These are phyloP conservation scores for Coemansia sp. DNA, from an alignment of 192 early-diverging fungal genomes.

Conservation along the genomic window DNA sequence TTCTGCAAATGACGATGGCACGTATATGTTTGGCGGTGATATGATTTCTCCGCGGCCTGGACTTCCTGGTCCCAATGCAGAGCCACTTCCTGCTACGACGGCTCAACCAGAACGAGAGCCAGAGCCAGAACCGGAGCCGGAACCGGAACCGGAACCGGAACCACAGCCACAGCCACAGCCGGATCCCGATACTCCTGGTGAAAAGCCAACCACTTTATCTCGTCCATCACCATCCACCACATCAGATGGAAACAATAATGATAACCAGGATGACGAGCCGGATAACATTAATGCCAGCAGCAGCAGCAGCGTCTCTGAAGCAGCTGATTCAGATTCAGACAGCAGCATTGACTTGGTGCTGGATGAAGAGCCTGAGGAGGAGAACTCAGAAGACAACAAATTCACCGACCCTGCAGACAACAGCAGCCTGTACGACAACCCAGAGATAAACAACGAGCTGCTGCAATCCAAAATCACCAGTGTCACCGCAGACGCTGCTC, in stretches of 20 bases:
- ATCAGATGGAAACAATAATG: background rate
- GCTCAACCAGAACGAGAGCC: background rate
- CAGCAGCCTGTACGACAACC: background rate
- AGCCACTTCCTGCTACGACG: background rate
- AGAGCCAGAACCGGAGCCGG: background rate
- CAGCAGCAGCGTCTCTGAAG: background rate
- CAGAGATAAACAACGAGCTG: background rate
- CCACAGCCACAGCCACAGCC: background rate
- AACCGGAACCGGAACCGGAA: no score
- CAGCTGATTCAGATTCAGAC: no score
- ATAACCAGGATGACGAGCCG: background rate
- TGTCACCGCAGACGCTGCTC: background rate
- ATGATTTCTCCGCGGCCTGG: background rate
- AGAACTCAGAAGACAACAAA: background rate
- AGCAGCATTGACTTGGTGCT: no score
- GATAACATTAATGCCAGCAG: background rate
- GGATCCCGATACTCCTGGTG: background rate
- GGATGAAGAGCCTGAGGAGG: no score
- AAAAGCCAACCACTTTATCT: background rate
- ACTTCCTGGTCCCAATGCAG: background rate
- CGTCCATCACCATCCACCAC: background rate
- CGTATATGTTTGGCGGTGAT: constrained; percentile 26
- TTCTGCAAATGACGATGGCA: constrained; percentile 5
- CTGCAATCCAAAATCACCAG: background rate
- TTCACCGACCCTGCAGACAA: background rate